phyloP scores from a whole-genome alignment of 306 rosid genomes.

The Bauhinia variegata region DNA sequence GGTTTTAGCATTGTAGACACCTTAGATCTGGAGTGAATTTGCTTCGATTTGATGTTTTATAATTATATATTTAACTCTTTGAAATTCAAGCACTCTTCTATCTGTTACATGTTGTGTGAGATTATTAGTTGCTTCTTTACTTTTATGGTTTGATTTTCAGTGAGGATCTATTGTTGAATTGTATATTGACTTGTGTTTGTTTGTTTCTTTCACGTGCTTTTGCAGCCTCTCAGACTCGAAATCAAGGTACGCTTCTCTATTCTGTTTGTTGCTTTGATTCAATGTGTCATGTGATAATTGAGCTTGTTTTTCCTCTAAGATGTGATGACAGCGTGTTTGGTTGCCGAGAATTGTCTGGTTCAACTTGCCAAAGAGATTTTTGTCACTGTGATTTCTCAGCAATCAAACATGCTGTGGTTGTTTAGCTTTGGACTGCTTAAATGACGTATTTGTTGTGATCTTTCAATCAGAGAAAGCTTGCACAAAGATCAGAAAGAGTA shows the following conservation, averaged over 20 bases:
- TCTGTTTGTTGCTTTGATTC: constrained; percentile 16
- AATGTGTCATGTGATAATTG: constrained; percentile 23
- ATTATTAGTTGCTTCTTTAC: constrained; percentile 33
- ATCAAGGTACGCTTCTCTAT: constrained; percentile 69
- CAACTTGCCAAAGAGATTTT: constrained; percentile 10
- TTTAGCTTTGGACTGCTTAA: constrained; percentile 29
- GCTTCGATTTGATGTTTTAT: constrained; percentile 51
- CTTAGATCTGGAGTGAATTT: constrained; percentile 68
- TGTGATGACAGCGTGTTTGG: constrained; percentile 28
- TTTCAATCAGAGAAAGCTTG: constrained; percentile 58
- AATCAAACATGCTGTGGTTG: constrained; percentile 10
- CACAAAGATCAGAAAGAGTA: constrained; percentile 75
- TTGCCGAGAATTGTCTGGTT: constrained; percentile 31
- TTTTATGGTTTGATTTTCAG: constrained; percentile 37
- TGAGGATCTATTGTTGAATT: constrained; percentile 57
- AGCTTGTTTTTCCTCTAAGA: constrained; percentile 8
- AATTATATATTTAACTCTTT: constrained; percentile 19
- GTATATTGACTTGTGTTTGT: constrained; percentile 46
- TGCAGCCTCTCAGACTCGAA: constrained; percentile 99
- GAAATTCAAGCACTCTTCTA: constrained; percentile 24
- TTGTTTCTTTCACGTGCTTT: constrained; percentile 39
- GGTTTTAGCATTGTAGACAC: constrained; percentile 32
- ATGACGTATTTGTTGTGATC: constrained; percentile 27
- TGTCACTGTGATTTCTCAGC: constrained; percentile 26
- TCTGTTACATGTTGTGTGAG: constrained; percentile 25